Base-by-base conservation (phyloP, 345 rosid species). In the Pelargonium nanum region DNA sequence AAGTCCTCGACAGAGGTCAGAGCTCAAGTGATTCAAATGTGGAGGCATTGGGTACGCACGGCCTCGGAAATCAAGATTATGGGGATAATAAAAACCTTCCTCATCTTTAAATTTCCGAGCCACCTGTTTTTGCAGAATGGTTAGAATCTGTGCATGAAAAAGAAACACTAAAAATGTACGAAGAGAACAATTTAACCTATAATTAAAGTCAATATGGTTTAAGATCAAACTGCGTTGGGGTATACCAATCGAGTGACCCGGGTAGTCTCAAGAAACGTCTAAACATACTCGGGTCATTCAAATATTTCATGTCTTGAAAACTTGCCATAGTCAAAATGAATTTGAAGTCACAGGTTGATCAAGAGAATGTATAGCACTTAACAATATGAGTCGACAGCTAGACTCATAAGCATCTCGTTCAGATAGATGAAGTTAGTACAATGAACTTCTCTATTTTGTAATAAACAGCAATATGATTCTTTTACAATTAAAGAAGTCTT, bases 21-120 rank as follows among this genome's bases (percentile, higher is more conserved):
- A 89, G 58, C 94, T 83, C 53, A 93, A 79, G 80, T 93, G 99
- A 73, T 84, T 93, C 75, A 93, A 70, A 78, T 89, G 90, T 65
- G 97, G 82, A 76, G 89, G 99, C 99, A 93, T 93, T 56, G 99
- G 99, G 59, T 93, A 93, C 24, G 97, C 96, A 62, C 96, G 97
- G 24, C 99, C 99, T 68, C 97, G 80, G 74, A 93, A 93, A 77
- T 93, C 99, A 67, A 93, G 83, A 78, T 93, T 93, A 80, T 93
- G 99, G 61, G 99, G 99, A 74, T 93, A 93, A 67, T 84, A 93
- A 81, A 93, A 93, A 69, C 97, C 96, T 68, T 87, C 94, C 74
- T 93, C 99, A 65, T 80, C 84, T 75, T 81, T 88, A 87, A 93
- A 83, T 76, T 78, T 93, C 54, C 75, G 81, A 70, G 99, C 99